Percentiles rank a stretch among this genome's conserved stretches.
Conservation (phyloP, 2,329 filamentous ascomycete species). For the Lecanosticta acicola region DNA sequence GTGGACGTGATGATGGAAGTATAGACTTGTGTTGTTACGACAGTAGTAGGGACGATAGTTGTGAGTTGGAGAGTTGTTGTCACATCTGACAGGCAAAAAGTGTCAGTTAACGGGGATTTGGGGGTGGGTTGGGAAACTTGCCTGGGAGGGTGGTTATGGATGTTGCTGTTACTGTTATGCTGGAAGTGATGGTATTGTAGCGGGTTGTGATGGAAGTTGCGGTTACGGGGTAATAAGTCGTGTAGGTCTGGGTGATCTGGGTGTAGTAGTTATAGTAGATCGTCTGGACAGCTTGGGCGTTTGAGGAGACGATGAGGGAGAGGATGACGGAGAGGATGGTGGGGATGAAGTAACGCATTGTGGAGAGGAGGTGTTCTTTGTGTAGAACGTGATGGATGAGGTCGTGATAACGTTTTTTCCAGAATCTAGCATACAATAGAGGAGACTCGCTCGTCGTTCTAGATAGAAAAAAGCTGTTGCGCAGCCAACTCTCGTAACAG, state of each 20-base stretch:
- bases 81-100: background rate
- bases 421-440: no score
- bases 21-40: constrained; percentile 1
- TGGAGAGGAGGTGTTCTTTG: no score
- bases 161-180: constrained; percentile 4
- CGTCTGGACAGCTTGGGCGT: no score
- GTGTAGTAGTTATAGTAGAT: constrained; percentile 1
- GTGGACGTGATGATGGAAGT: constrained; percentile 1
- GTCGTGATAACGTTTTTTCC: no score
- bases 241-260: background rate
- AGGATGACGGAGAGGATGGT: background rate
- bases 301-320: background rate
- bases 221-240: constrained; percentile 3
- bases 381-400: no score
- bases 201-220: background rate
- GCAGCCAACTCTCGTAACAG: no score
- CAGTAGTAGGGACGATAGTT: constrained; percentile 4
- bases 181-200: background rate
- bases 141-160: background rate
- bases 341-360: no score
- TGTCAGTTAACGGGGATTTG: background rate
- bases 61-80: background rate
- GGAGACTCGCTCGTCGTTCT: no score
- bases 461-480: no score
- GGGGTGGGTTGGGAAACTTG: background rate